Evolutionary conservation across 2,329 filamentous ascomycete species (phyloP).

Genomic region (Zasmidium citrigriseum): DNA sequence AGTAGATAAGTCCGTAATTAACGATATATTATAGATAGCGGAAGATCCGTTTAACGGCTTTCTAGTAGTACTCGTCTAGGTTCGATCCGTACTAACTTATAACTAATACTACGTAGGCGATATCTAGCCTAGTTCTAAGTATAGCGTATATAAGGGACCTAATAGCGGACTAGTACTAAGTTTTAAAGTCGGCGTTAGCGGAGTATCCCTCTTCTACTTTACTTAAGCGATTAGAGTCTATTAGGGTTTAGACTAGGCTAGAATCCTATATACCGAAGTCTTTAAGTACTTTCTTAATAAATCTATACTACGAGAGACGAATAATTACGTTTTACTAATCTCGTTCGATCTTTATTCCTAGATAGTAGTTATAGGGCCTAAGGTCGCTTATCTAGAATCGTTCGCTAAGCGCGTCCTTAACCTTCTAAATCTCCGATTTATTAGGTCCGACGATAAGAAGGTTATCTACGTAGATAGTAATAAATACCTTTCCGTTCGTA

Average conservation of each 20-base stretch:
- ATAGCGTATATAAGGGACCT: conserved; percentile 28
- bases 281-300: conserved; percentile 26
- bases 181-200: conserved; percentile 1
- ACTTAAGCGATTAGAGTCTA: conserved; percentile 7
- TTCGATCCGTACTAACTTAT: conserved; percentile 19
- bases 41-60: conserved; percentile 13
- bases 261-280: conserved; percentile 13
- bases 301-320: conserved; percentile 24
- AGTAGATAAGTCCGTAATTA: conserved; percentile 12
- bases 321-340: conserved; percentile 15
- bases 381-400: conserved; percentile 33
- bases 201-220: not conserved
- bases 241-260: conserved; percentile 11
- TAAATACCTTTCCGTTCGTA: conserved; percentile 1
- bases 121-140: conserved; percentile 22
- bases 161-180: conserved; percentile 12
- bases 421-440: conserved; percentile 12
- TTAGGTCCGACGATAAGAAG: conserved; percentile 24
- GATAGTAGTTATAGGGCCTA: conserved; percentile 23
- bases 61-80: conserved; percentile 15
- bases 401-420: conserved; percentile 21
- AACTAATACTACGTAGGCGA: conserved; percentile 21
- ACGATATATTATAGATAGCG: conserved; percentile 16
- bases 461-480: conserved; percentile 33
- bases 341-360: conserved; percentile 28